These are phyloP conservation scores for Nakaseomyces glabratus DNA, from an alignment of 1,139 yeast genomes.

Conservation along the genomic window DNA sequence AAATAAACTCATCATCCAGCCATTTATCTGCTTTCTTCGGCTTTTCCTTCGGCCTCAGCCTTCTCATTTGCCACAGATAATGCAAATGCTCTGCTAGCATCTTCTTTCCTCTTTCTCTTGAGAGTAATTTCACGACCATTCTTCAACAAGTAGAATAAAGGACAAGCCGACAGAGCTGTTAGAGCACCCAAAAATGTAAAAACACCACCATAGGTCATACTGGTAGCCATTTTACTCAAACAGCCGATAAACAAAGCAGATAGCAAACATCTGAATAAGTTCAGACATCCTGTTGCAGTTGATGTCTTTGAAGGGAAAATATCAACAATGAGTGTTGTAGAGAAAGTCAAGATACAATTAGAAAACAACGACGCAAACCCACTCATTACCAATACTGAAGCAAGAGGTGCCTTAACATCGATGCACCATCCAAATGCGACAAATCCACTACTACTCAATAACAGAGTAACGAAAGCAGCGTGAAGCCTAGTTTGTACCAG, in stretches of 20 bases:
- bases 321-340: conserved; percentile 52
- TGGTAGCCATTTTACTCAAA: conserved; percentile 43
- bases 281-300: conserved; percentile 49
- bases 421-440: conserved; percentile 67
- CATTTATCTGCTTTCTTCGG: no score
- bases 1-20: no score
- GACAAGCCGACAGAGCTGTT: conserved; percentile 16
- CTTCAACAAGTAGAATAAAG: conserved; percentile 23
- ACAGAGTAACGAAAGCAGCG: conserved; percentile 33
- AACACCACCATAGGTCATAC: conserved; percentile 52
- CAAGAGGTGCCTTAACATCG: conserved; percentile 39
- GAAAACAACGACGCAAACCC: conserved; percentile 47
- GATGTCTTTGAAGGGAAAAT: conserved; percentile 49
- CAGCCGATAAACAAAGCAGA: conserved; percentile 56
- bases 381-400: conserved; percentile 48
- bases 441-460: conserved; percentile 34
- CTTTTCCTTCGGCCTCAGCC: no score
- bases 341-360: conserved; percentile 42
- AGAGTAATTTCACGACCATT: conserved; percentile 20
- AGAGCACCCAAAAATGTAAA: conserved; percentile 48
- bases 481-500: conserved; percentile 43
- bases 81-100: no score
- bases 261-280: conserved; percentile 47
- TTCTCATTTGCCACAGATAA: no score
- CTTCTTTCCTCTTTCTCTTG: conserved; percentile 10